Evolutionary conservation across 1,284 basidiomycete species (phyloP).

Genomic region (Ustilago vetiveriae): DNA sequence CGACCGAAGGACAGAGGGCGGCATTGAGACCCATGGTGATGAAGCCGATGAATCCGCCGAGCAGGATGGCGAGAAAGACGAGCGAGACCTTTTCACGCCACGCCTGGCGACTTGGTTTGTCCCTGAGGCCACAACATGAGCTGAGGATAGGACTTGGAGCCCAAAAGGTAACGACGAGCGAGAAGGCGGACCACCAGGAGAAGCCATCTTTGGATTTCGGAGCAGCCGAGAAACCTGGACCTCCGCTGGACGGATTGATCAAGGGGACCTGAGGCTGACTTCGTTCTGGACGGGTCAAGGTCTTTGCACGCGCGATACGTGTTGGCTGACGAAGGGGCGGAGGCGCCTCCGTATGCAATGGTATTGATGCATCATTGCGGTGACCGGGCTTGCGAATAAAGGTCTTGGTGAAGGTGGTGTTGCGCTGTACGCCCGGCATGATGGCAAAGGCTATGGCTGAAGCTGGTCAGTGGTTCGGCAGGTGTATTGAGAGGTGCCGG

Average conservation of each 20-base stretch:
- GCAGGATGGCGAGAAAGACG: constrained; percentile 57
- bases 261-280: constrained; percentile 74
- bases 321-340: constrained; percentile 65
- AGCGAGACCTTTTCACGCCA: constrained; percentile 66
- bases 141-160: constrained; percentile 66
- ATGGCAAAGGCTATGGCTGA: constrained; percentile 5
- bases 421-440: constrained; percentile 42
- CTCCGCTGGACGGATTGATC: constrained; percentile 75
- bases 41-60: constrained; percentile 87
- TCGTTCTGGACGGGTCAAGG: constrained; percentile 79
- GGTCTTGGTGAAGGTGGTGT: constrained; percentile 55
- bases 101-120: constrained; percentile 57
- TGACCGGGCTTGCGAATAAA: constrained; percentile 61
- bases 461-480: too few species aligned
- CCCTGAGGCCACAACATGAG: constrained; percentile 61
- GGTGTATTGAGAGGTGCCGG: too few species aligned
- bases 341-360: constrained; percentile 58
- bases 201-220: constrained; percentile 16
- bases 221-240: constrained; percentile 36
- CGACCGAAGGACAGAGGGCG: constrained; percentile 81
- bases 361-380: constrained; percentile 53
- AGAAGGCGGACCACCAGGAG: constrained; percentile 54
- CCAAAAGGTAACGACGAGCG: constrained; percentile 60
- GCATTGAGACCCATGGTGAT: constrained; percentile 93
- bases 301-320: constrained; percentile 67